Conservation (phyloP, 352 stramenopile genomes). For the Pythium insidiosum region DNA sequence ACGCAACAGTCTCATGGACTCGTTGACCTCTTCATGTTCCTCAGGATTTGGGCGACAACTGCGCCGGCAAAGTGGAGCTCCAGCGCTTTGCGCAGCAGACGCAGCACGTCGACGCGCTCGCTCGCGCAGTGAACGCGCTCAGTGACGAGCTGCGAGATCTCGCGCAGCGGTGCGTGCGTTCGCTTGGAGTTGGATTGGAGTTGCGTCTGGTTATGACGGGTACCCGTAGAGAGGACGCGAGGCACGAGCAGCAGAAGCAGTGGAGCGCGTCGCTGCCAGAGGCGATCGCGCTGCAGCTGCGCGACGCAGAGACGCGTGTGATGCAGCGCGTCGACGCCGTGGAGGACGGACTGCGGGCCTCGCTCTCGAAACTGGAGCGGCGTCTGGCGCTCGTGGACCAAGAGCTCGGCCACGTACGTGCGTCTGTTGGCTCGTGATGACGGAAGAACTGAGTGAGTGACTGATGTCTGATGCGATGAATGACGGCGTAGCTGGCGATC, state of each 20-base stretch:
- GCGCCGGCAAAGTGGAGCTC: no score
- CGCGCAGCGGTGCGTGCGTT: conserved; percentile 16
- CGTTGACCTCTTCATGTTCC: no score
- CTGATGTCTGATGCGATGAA: no score
- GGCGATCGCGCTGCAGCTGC: conserved; percentile 8
- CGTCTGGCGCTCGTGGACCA: conserved; percentile 43
- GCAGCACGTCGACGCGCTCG: conserved; percentile 29
- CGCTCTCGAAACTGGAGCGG: conserved; percentile 19
- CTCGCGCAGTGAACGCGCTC: conserved; percentile 30
- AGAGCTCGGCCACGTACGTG: conserved; percentile 35
- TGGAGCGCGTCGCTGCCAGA: conserved; percentile 5
- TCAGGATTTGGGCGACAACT: no score
- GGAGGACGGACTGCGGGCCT: conserved; percentile 2
- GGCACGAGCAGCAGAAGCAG: conserved; percentile 2
- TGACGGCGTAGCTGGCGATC: conserved; percentile 21
- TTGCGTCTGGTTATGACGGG: conserved; percentile 7
- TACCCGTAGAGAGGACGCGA: conserved; percentile 10
- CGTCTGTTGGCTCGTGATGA: no score
- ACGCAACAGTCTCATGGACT: no score
- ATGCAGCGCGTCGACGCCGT: conserved; percentile 1
- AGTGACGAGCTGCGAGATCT: conserved; percentile 27
- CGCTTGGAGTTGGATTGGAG: conserved; percentile 10
- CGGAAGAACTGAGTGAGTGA: no score
- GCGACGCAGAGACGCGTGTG: conserved; percentile 2
- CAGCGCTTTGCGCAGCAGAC: no score